These are phyloP conservation scores for Aegilops bicornis DNA, from an alignment of 176 grass and related monocot species.

Conservation along the genomic window DNA sequence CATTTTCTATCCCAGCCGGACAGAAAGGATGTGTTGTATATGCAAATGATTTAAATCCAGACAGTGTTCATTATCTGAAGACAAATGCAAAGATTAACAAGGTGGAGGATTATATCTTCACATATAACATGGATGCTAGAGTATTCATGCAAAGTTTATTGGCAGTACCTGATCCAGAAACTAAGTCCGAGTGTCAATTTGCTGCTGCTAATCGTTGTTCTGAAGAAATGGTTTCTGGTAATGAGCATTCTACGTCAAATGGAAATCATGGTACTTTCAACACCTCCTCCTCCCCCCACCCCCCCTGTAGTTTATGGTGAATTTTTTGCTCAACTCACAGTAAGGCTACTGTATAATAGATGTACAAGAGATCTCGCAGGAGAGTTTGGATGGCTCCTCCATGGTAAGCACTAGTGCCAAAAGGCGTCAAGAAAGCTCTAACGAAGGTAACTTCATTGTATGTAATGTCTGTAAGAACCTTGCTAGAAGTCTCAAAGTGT, in stretches of 20 bases:
- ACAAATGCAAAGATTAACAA: conserved; percentile 86
- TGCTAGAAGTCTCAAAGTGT: conserved; percentile 17
- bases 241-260: conserved; percentile 42
- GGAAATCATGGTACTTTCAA: conserved; percentile 42
- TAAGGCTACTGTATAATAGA: conserved; percentile 39
- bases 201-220: conserved; percentile 10
- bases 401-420: conserved; percentile 40
- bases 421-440: conserved; percentile 57
- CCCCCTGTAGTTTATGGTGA: not conserved
- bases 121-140: conserved; percentile 92
- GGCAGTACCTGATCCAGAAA: conserved; percentile 43
- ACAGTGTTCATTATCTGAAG: conserved; percentile 73
- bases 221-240: conserved; percentile 4
- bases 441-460: conserved; percentile 52
- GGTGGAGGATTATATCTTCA: conserved; percentile 66
- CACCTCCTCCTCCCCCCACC: not conserved
- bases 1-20: conserved; percentile 76
- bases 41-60: conserved; percentile 96
- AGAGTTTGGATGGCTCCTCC: conserved; percentile 35
- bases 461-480: conserved; percentile 5
- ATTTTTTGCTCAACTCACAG: conserved; percentile 21
- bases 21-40: conserved; percentile 91
- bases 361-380: conserved; percentile 28
- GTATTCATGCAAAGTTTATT: conserved; percentile 73
- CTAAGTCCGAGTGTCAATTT: conserved; percentile 29